Base-by-base conservation (phyloP, 768 basidiomycete genomes). In the Boletus pseudopeckii region DNA sequence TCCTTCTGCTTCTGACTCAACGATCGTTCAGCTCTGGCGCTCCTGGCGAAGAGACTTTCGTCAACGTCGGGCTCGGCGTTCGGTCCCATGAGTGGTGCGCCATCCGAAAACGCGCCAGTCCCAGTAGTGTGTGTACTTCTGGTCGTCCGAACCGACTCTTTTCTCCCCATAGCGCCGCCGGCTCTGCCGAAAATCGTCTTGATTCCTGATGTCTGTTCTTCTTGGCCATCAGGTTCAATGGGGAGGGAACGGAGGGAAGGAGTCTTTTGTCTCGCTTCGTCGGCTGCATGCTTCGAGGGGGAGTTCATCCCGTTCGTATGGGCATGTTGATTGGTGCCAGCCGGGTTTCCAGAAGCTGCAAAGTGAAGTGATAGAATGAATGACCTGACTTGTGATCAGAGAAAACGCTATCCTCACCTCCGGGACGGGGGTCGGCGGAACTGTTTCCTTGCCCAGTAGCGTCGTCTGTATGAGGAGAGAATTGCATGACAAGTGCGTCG, bases 71-170 rank as follows among this genome's bases (percentile, higher is more conserved):
- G 74, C 17, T 71, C 71, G 4, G 79, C 73, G 18, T 68, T 64
- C 0, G 81, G 80, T 6, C 80, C 80, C 0, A 76, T 76, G 5
- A 77, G 78, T 1, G 79, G 80, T 9, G 82, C 79, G 1, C 84
- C 85, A 42, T 76, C 74, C 26, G 75, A 75, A 63, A 86, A 84
- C 5, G 80, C 68, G 18, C 64, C 45, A 15, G 62, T 40, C 4
- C 41, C 52, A 17, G 45, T 38, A 5, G 58, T 60, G 20, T 48
- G 63, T 20, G 44, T 56, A 40, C 64, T 69, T 45, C 53, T 56
- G 13, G 52, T 44, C 13, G 62, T 68, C 34, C 68, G 62, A 36
- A 60, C 48, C 6, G 70, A 71, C 24, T 26, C 60, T 32, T 45
- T 61, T 33, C 60, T 68, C n/a, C 26, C 55, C 34, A 63, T 5